Percentiles rank a stretch among this genome's conserved stretches.
Conservation (phyloP, 1,284 basidiomycete species). For the Ceratobasidium papillatum region DNA sequence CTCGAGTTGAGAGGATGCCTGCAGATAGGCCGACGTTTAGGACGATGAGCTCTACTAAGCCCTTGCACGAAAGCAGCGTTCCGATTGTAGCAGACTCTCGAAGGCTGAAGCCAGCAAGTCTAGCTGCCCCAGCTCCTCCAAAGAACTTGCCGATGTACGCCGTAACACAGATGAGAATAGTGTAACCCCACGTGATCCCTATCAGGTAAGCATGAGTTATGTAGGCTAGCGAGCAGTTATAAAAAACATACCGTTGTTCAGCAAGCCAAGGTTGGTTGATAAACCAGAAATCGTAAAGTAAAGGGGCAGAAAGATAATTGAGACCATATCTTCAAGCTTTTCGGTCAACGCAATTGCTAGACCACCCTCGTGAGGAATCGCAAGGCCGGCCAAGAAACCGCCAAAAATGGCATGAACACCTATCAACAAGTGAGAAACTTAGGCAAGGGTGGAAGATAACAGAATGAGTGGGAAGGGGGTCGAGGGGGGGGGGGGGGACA, state of each 20-base stretch:
- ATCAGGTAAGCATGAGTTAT: background rate
- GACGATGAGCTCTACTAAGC: conserved; percentile 65
- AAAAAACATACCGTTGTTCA: conserved; percentile 63
- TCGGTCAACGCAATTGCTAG: conserved; percentile 68
- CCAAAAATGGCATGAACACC: conserved; percentile 57
- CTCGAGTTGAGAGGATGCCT: conserved; percentile 60
- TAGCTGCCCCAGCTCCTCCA: conserved; percentile 72
- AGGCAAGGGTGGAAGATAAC: background rate
- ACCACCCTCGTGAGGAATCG: conserved; percentile 88
- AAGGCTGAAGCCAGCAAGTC: conserved; percentile 70
- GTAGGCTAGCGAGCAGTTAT: conserved; percentile 38
- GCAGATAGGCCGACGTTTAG: conserved; percentile 65
- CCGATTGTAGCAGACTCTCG: conserved; percentile 89
- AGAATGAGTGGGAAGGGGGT: conserved; percentile 23
- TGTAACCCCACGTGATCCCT: conserved; percentile 82
- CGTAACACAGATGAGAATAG: conserved; percentile 79
- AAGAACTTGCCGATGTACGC: conserved; percentile 83
- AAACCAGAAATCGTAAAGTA: conserved; percentile 87
- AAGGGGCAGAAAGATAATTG: conserved; percentile 81
- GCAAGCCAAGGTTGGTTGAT: conserved; percentile 81
- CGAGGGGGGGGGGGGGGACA: too few relatives aligned
- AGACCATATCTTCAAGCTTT: conserved; percentile 79
- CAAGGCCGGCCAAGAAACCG: conserved; percentile 87
- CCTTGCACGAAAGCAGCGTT: conserved; percentile 93
- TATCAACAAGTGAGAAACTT: conserved; percentile 29